phyloP scores from a whole-genome alignment of 352 stramenopile genomes.

The Stephanocyclus meneghinianus region DNA sequence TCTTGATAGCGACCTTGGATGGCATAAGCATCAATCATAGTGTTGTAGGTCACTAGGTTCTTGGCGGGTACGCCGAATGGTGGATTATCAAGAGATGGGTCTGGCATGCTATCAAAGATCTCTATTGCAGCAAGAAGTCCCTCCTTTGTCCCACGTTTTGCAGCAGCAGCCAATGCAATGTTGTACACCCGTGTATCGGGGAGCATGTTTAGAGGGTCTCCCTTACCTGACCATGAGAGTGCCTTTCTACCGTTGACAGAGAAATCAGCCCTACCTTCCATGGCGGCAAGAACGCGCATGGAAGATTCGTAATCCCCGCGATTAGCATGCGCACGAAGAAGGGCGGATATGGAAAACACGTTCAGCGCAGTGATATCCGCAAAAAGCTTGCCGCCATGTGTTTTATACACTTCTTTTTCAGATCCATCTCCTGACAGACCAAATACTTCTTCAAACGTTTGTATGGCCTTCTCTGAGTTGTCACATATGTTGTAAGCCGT shows the following conservation, averaged over 20 bases:
- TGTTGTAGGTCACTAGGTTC: conserved; percentile 79
- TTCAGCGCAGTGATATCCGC: conserved; percentile 68
- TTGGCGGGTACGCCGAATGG: conserved; percentile 49
- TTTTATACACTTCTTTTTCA: conserved; percentile 21
- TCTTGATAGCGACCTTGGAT: conserved; percentile 61
- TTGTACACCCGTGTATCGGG: conserved; percentile 78
- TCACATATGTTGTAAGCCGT: conserved; percentile 77
- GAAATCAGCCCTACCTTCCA: conserved; percentile 63
- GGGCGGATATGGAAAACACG: conserved; percentile 68
- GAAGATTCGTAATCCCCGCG: conserved; percentile 63
- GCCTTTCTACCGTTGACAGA: conserved; percentile 49
- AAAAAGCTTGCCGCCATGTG: conserved; percentile 31
- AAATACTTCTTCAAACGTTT: conserved; percentile 76
- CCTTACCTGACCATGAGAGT: conserved; percentile 66
- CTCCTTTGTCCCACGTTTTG: conserved; percentile 51
- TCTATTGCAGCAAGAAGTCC: conserved; percentile 59
- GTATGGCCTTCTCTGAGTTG: conserved; percentile 63
- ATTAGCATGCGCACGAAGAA: conserved; percentile 73
- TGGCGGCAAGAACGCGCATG: conserved; percentile 65
- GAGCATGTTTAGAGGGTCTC: conserved; percentile 59
- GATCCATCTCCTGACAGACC: conserved; percentile 67
- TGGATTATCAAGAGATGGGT: conserved; percentile 51
- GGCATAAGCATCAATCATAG: conserved; percentile 70
- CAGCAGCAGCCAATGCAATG: conserved; percentile 71
- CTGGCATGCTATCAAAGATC: conserved; percentile 70